Evolutionary conservation across 805 yeast species (phyloP).

Genomic region (Candida methanosorbosa): DNA sequence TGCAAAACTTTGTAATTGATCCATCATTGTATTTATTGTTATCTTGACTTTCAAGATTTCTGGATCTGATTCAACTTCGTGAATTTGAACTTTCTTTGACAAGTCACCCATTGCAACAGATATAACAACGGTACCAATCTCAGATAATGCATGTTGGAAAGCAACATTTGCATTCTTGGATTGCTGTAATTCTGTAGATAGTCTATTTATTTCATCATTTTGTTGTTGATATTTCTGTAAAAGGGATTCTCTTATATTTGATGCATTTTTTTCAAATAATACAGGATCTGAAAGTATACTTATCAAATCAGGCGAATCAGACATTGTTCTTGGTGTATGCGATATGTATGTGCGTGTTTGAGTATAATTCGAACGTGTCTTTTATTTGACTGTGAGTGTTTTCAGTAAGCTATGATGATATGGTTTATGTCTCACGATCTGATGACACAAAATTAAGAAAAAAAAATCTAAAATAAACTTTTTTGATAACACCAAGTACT

Average conservation of each 20-base stretch:
- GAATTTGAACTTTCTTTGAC: constrained; percentile 70
- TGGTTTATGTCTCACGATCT: too few relatives aligned
- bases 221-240: constrained; percentile 6
- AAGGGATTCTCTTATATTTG: constrained; percentile 10
- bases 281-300: constrained; percentile 15
- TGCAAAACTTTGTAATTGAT: constrained; percentile 74
- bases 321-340: too few relatives aligned
- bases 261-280: constrained; percentile 13
- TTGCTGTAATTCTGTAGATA: constrained; percentile 9
- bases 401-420: too few relatives aligned
- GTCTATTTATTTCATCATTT: constrained; percentile 8
- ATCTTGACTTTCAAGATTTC: constrained; percentile 73
- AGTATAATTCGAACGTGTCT: too few relatives aligned
- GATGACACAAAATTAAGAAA: too few relatives aligned
- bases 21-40: constrained; percentile 85
- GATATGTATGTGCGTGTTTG: too few relatives aligned
- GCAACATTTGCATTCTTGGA: constrained; percentile 50
- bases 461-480: too few relatives aligned
- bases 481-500: too few relatives aligned
- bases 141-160: constrained; percentile 61
- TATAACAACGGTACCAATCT: constrained; percentile 78
- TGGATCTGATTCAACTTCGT: constrained; percentile 65
- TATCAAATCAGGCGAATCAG: too few relatives aligned
- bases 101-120: constrained; percentile 88
- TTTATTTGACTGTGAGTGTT: too few relatives aligned